Percentiles rank a stretch among this genome's conserved stretches.
phyloP scores from a whole-genome alignment of 2,329 filamentous ascomycete genomes.

The Stachybotrys elegans region DNA sequence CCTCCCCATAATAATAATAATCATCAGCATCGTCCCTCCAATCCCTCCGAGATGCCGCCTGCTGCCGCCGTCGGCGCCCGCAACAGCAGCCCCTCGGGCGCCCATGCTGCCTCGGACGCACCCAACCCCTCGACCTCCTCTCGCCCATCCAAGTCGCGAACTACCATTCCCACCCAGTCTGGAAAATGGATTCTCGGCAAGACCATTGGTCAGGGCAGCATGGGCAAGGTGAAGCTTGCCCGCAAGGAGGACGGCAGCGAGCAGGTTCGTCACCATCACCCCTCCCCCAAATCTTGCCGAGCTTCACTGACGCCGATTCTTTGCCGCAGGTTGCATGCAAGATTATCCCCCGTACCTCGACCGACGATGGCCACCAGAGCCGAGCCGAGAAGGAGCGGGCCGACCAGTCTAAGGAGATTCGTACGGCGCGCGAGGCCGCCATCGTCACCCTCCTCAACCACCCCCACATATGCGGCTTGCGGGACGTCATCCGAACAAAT shows the following conservation, averaged over 20 bases:
- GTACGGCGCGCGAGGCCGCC: slow-evolving; percentile 90
- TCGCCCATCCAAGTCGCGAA: slow-evolving; percentile 56
- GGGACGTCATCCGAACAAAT: slow-evolving; percentile 90
- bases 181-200: slow-evolving; percentile 95
- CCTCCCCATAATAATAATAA: too few species aligned
- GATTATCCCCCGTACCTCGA: slow-evolving; percentile 87
- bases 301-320: slow-evolving; percentile 1
- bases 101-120: slow-evolving; percentile 33
- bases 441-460: slow-evolving; percentile 93
- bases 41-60: slow-evolving; percentile 42
- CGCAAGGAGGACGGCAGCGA: slow-evolving; percentile 86
- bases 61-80: slow-evolving; percentile 41
- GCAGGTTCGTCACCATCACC: slow-evolving; percentile 56
- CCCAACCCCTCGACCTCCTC: slow-evolving; percentile 30
- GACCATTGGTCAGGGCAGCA: slow-evolving; percentile 94
- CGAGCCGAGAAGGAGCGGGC: slow-evolving; percentile 77
- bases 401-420: slow-evolving; percentile 93
- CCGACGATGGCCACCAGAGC: slow-evolving; percentile 73
- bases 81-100: slow-evolving; percentile 48
- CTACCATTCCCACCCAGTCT: slow-evolving; percentile 82
- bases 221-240: slow-evolving; percentile 98
- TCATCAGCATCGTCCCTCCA: slow-evolving; percentile 19
- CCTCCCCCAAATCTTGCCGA: slow-evolving; percentile 5
- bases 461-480: slow-evolving; percentile 92
- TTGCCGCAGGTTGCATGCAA: slow-evolving; percentile 94